Evolutionary conservation across 2,329 filamentous ascomycete genomes (phyloP).

Genomic region (Neonectria faginata): DNA sequence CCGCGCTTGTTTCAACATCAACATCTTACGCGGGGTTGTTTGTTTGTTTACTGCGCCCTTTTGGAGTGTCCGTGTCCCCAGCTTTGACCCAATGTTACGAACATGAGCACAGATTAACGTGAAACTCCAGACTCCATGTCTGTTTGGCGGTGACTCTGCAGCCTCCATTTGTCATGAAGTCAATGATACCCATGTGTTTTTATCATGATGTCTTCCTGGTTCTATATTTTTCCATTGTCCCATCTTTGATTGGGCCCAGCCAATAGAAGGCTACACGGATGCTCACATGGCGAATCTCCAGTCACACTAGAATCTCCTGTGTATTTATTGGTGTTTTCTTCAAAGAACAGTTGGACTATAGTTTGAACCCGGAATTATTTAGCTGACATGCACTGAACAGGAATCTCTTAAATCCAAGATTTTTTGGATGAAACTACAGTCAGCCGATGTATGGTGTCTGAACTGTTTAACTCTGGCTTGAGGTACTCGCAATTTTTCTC

Average conservation of each 20-base stretch:
- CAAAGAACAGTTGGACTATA: too few species aligned
- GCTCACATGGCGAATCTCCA: not conserved
- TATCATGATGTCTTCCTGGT: not conserved
- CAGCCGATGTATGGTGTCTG: too few species aligned
- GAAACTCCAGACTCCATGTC: constrained; percentile 15
- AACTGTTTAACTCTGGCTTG: too few species aligned
- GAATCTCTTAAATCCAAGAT: too few species aligned
- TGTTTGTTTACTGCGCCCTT: constrained; percentile 27
- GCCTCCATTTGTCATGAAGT: constrained; percentile 1
- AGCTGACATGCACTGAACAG: too few species aligned
- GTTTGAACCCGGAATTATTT: too few species aligned
- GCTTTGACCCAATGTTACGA: not conserved
- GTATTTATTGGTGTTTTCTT: too few species aligned
- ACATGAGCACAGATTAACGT: constrained; percentile 4
- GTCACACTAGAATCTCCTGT: not conserved
- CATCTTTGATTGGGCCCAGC: not conserved
- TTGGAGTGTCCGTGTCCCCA: too few species aligned
- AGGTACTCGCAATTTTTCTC: too few species aligned
- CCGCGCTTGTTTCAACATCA: constrained; percentile 1
- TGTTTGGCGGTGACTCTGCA: constrained; percentile 7
- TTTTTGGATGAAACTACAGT: too few species aligned
- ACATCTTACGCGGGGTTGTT: constrained; percentile 20
- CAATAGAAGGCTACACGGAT: not conserved
- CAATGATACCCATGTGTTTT: not conserved
- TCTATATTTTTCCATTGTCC: not conserved